Conservation (phyloP, 768 basidiomycete species). For the Coprinopsis strossmayeri region DNA sequence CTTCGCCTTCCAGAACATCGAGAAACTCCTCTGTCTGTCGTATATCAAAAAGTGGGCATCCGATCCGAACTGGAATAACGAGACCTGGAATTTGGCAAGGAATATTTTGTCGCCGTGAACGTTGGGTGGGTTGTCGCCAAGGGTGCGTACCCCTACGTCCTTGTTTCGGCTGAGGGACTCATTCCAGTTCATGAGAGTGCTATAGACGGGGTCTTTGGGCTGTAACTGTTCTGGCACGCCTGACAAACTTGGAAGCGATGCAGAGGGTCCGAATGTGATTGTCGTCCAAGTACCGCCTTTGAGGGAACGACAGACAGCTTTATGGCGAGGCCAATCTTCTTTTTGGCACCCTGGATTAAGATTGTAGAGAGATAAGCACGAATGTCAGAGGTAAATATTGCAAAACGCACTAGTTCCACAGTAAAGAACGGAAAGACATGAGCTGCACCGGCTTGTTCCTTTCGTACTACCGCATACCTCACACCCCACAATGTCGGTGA, state of each 20-base stretch:
- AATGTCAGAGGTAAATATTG: neutral
- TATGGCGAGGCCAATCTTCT: conserved; percentile 34
- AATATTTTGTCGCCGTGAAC: conserved; percentile 28
- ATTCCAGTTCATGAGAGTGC: conserved; percentile 17
- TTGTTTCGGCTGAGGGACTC: conserved; percentile 11
- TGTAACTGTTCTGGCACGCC: too few species aligned
- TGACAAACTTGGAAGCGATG: neutral
- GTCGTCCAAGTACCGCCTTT: conserved; percentile 32
- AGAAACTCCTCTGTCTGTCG: conserved; percentile 33
- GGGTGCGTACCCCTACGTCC: neutral
- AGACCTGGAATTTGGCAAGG: conserved; percentile 32
- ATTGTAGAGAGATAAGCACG: neutral
- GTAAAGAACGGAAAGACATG: conserved; percentile 29
- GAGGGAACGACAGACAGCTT: conserved; percentile 27
- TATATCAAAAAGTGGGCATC: conserved; percentile 26
- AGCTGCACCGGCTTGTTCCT: conserved; percentile 23
- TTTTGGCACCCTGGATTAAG: conserved; percentile 29
- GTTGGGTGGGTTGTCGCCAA: conserved; percentile 22
- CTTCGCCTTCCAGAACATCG: conserved; percentile 21
- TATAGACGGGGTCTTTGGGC: neutral
- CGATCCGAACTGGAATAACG: conserved; percentile 11
- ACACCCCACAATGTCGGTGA: conserved; percentile 29
- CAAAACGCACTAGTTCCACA: conserved; percentile 26
- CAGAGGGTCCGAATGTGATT: conserved; percentile 17
- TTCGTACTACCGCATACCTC: conserved; percentile 31